Conservation (phyloP, 225 moss, liverwort and hornwort species). For the Marchantia polymorpha region DNA sequence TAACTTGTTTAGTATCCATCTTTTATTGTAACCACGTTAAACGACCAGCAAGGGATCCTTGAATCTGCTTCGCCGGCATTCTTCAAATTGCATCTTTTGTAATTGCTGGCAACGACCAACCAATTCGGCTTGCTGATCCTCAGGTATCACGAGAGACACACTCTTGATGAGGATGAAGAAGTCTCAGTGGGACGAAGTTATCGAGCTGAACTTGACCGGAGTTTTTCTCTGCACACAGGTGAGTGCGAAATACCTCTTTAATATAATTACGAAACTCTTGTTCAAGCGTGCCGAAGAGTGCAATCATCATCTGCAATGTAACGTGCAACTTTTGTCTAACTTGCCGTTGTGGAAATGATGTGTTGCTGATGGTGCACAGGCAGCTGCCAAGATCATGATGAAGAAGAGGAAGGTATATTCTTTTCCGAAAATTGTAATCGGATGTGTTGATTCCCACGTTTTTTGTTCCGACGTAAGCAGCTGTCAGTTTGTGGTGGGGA, state of each 20-base stretch:
- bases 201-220: conserved; percentile 88
- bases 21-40: too few species aligned
- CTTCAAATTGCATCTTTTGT: neutral
- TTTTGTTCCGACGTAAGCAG: neutral
- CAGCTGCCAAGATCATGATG: conserved; percentile 95
- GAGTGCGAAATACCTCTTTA: neutral
- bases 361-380: conserved; percentile 39
- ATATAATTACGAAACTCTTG: neutral
- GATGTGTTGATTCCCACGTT: too few species aligned
- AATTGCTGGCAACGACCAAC: neutral
- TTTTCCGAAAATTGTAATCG: too few species aligned
- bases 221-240: conserved; percentile 98
- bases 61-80: neutral
- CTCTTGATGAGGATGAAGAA: conserved; percentile 98
- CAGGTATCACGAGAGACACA: conserved; percentile 86
- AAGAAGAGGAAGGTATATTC: conserved; percentile 72
- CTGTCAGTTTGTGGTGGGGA: neutral
- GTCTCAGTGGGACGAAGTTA: conserved; percentile 91
- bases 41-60: too few species aligned
- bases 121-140: neutral
- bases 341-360: neutral
- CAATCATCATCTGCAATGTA: neutral
- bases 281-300: neutral
- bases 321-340: neutral
- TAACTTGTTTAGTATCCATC: too few species aligned